phyloP scores from a whole-genome alignment of 345 rosid species.

The Melaleuca alternifolia region DNA sequence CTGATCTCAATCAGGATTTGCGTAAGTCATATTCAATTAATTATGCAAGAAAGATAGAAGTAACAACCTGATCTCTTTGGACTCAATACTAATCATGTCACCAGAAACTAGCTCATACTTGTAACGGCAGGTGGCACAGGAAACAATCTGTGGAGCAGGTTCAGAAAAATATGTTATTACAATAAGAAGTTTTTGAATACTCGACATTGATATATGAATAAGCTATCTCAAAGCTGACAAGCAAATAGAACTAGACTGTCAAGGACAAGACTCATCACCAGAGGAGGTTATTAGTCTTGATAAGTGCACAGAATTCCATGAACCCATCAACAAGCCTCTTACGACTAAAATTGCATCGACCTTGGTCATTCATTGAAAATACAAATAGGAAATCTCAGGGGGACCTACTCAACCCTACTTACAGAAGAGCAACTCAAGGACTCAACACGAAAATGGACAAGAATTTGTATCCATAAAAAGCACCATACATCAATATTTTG shows the following conservation, averaged over 20 bases:
- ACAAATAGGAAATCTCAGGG: neutral
- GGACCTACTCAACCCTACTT: neutral
- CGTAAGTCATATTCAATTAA: neutral
- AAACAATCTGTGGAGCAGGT: constrained; percentile 47
- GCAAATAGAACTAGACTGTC: neutral
- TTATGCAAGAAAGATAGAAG: constrained; percentile 4
- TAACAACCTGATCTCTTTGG: constrained; percentile 84
- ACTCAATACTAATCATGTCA: constrained; percentile 51
- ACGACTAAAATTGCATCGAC: neutral
- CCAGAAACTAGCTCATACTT: constrained; percentile 94
- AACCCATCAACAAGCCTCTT: neutral
- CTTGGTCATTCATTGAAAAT: neutral
- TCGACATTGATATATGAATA: neutral
- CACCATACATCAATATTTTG: neutral
- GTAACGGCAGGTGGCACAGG: constrained; percentile 85
- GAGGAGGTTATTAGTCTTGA: neutral
- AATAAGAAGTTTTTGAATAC: neutral
- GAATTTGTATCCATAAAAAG: neutral
- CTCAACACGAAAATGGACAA: neutral
- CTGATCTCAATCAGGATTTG: neutral
- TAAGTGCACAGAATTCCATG: neutral
- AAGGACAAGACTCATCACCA: neutral
- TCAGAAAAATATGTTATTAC: neutral
- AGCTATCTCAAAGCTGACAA: neutral
- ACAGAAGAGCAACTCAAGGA: neutral